These are phyloP conservation scores for Amanita fuliginea DNA, from an alignment of 768 basidiomycete genomes.

Conservation along the genomic window DNA sequence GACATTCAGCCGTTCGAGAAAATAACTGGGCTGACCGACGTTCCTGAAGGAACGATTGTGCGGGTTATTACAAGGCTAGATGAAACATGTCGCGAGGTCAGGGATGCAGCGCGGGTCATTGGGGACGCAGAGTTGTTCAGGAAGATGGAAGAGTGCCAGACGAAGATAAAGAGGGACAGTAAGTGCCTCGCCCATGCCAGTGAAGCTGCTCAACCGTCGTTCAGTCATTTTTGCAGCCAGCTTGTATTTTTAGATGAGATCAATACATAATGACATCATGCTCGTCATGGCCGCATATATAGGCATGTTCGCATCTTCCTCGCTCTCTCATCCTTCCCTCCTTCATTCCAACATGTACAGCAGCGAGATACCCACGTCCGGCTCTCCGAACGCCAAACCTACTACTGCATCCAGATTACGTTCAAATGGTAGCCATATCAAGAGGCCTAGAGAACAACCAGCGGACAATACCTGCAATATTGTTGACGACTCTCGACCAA, in stretches of 20 bases:
- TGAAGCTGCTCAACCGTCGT: slow-evolving; percentile 3
- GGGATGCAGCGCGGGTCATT: slow-evolving; percentile 95
- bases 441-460: slow-evolving; percentile 1
- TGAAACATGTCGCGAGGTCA: slow-evolving; percentile 92
- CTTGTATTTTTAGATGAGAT: slow-evolving; percentile 58
- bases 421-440: background rate
- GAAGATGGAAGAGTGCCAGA: slow-evolving; percentile 96
- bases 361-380: slow-evolving; percentile 4
- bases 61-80: slow-evolving; percentile 92
- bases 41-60: slow-evolving; percentile 95
- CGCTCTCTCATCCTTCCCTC: background rate
- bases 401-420: background rate
- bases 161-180: slow-evolving; percentile 94
- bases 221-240: slow-evolving; percentile 82
- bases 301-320: background rate
- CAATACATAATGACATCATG: background rate
- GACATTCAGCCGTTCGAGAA: slow-evolving; percentile 80
- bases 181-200: slow-evolving; percentile 24
- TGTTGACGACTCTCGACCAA: slow-evolving; percentile 27
- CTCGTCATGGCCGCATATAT: slow-evolving; percentile 6
- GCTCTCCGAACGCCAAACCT: background rate
- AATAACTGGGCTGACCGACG: slow-evolving; percentile 86
- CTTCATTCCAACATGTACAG: slow-evolving; percentile 3
- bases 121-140: slow-evolving; percentile 93
- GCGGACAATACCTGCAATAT: slow-evolving; percentile 14